phyloP scores from a whole-genome alignment of 1,284 basidiomycete genomes.

The Cryptococcus maquisensis region DNA sequence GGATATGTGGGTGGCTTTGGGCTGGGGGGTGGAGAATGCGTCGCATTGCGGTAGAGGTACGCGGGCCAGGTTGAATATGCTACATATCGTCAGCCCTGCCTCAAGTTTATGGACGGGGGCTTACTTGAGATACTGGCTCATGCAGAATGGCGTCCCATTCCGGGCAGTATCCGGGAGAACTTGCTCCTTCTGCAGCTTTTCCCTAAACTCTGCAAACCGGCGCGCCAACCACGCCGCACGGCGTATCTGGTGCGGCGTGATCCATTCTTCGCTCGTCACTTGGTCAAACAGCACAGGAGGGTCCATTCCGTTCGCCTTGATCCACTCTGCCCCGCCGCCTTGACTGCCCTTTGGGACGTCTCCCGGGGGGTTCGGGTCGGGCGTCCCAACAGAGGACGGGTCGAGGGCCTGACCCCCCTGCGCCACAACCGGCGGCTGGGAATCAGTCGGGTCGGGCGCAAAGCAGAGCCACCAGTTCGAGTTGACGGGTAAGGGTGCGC shows the following conservation, averaged over 20 bases:
- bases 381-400: constrained; percentile 6
- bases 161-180: constrained; percentile 55
- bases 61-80: constrained; percentile 72
- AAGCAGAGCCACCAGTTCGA: constrained; percentile 99
- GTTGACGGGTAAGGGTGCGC: constrained; percentile 80
- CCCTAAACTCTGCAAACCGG: constrained; percentile 74
- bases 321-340: constrained; percentile 36
- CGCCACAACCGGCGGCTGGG: constrained; percentile 20
- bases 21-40: constrained; percentile 55
- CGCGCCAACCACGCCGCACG: constrained; percentile 78
- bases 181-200: constrained; percentile 54
- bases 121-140: constrained; percentile 57
- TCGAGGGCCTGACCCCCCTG: too few relatives aligned
- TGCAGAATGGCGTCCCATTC: constrained; percentile 54
- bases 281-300: constrained; percentile 40
- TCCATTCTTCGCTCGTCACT: constrained; percentile 50
- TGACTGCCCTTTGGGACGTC: constrained; percentile 23
- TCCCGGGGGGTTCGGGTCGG: constrained; percentile 25
- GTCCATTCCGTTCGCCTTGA: constrained; percentile 53
- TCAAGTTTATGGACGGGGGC: constrained; percentile 18
- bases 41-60: constrained; percentile 67
- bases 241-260: constrained; percentile 78
- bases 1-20: constrained; percentile 61
- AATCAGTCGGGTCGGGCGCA: constrained; percentile 53
- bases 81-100: constrained; percentile 24